Evolutionary conservation across 192 early-diverging fungal genomes (phyloP).

Genomic region (Radiomyces spectabilis): DNA sequence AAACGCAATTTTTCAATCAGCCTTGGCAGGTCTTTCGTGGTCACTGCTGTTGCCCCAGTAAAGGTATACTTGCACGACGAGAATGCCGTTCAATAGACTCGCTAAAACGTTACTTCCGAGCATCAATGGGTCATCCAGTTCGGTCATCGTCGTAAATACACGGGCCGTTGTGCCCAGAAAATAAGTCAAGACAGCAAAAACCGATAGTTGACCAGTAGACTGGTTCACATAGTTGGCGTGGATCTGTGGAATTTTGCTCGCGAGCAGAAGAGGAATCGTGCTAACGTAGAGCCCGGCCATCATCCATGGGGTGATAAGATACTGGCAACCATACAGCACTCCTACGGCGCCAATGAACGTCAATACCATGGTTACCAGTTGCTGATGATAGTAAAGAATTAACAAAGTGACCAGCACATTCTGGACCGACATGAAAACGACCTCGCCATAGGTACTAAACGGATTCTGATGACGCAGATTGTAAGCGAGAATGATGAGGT

Average conservation of each 20-base stretch:
- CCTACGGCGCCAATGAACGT: slow-evolving; percentile 25
- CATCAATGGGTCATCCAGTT: slow-evolving; percentile 79
- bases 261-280: slow-evolving; percentile 73
- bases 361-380: slow-evolving; percentile 36
- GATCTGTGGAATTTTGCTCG: slow-evolving; percentile 88
- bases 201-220: slow-evolving; percentile 86
- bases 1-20: no score
- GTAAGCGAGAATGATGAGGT: slow-evolving; percentile 76
- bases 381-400: slow-evolving; percentile 53
- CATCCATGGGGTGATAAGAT: slow-evolving; percentile 17
- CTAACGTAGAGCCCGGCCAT: slow-evolving; percentile 62
- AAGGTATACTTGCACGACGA: slow-evolving; percentile 69
- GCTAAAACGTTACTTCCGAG: slow-evolving; percentile 63
- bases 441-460: slow-evolving; percentile 85
- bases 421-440: slow-evolving; percentile 76
- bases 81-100: slow-evolving; percentile 64
- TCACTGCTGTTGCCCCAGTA: slow-evolving; percentile 75
- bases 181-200: slow-evolving; percentile 84
- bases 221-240: slow-evolving; percentile 72
- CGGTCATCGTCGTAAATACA: slow-evolving; percentile 87
- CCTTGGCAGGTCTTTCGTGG: no score
- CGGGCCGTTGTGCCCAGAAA: slow-evolving; percentile 82
- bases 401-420: slow-evolving; percentile 72
- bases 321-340: slow-evolving; percentile 47
- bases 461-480: slow-evolving; percentile 77